phyloP scores from a whole-genome alignment of 306 rosid genomes.

The Spatholobus suberectus region DNA sequence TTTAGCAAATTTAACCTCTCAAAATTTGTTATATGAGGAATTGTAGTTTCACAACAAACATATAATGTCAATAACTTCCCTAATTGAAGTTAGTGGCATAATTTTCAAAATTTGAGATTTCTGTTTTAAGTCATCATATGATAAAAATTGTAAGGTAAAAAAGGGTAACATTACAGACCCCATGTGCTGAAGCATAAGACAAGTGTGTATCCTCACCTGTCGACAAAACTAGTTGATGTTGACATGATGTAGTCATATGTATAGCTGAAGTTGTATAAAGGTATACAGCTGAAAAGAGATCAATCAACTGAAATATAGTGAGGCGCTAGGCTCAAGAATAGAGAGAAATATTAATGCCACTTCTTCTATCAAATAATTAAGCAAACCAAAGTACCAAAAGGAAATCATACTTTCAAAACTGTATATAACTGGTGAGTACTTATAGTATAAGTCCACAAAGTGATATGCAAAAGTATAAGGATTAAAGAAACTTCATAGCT shows the following conservation, averaged over 20 bases:
- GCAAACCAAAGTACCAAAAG: slow-evolving; percentile 6
- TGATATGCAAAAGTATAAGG: slow-evolving; percentile 32
- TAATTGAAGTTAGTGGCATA: not conserved
- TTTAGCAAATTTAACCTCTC: not conserved
- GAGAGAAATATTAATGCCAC: not conserved
- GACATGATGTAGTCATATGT: slow-evolving; percentile 90
- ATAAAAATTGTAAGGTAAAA: not conserved
- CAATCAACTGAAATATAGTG: slow-evolving; percentile 69
- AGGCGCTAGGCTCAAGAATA: slow-evolving; percentile 41
- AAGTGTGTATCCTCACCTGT: slow-evolving; percentile 67
- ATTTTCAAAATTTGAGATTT: not conserved
- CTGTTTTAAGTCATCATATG: not conserved
- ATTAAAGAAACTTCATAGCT: not conserved
- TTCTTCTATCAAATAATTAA: slow-evolving; percentile 28
- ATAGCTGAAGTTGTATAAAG: slow-evolving; percentile 95
- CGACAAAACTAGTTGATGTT: slow-evolving; percentile 87
- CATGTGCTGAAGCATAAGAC: not conserved
- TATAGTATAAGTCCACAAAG: slow-evolving; percentile 11
- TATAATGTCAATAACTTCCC: not conserved
- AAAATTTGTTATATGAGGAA: not conserved
- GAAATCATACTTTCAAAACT: not conserved
- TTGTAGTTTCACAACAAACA: not conserved
- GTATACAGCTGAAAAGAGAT: slow-evolving; percentile 93
- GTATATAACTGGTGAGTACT: not conserved
- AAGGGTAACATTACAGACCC: not conserved